Evolutionary conservation across 1,284 basidiomycete genomes (phyloP).

Genomic region (Entoloma clypeatum): DNA sequence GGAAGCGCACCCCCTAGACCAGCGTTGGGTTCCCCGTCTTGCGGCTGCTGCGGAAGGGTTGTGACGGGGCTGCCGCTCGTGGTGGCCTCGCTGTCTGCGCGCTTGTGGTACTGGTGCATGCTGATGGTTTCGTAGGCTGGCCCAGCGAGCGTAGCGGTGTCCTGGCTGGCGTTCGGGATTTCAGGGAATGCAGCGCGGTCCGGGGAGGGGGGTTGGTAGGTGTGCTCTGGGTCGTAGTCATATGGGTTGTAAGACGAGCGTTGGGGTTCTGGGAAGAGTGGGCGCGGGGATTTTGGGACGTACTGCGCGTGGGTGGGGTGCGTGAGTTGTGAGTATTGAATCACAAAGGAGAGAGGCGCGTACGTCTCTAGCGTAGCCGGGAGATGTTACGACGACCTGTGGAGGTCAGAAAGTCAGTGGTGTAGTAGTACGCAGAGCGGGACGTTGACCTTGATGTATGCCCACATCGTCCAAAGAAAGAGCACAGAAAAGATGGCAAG

Average conservation of each 20-base stretch:
- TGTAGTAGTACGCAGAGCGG: not conserved
- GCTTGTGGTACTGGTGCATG: constrained; percentile 6
- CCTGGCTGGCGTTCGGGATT: not conserved
- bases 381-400: constrained; percentile 61
- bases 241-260: constrained; percentile 20
- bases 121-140: constrained; percentile 40
- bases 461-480: constrained; percentile 69
- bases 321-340: not conserved
- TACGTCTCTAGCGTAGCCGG: constrained; percentile 69
- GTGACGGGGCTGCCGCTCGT: no score
- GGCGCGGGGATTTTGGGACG: constrained; percentile 26
- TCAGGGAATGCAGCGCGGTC: no score
- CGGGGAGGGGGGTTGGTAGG: constrained; percentile 1
- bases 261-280: constrained; percentile 23
- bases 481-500: constrained; percentile 56
- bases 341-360: constrained; percentile 23
- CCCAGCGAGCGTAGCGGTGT: constrained; percentile 28
- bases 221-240: constrained; percentile 11
- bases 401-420: constrained; percentile 1
- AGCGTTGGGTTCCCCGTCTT: constrained; percentile 11
- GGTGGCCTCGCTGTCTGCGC: not conserved
- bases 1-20: constrained; percentile 19
- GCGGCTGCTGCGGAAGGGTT: not conserved
- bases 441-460: constrained; percentile 57
- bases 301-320: constrained; percentile 20